Evolutionary conservation across 345 rosid species (phyloP), one percentile per base, ranked within the genome.

Genomic region (Kernera saxatilis): DNA sequence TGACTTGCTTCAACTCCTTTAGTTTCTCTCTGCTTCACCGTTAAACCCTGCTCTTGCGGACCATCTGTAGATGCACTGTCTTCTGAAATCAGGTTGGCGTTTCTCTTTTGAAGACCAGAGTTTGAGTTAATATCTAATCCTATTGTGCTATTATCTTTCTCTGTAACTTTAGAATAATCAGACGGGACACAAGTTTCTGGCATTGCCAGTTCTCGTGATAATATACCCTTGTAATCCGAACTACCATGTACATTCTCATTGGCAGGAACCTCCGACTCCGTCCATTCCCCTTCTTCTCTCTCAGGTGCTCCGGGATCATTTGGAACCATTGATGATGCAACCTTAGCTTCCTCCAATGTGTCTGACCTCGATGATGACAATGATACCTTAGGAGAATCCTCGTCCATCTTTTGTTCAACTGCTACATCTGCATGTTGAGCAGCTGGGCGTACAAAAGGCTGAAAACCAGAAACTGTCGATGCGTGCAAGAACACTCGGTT

Each of bases 261-360:
- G 48, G 58, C 44, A 50, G 63, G 69, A 50, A 80, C 86, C 80
- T 89, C 99, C 4, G 79, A 78, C 69, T 91, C 98, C 39, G 83
- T 87, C 96, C 87, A 91, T 78, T 95, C 99, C 67, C 99, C 98
- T 86, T 95, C 99, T 86, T 95, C 99, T 81, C 90, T 89, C 74
- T 92, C 99, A 29, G 77, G 44, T 10, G 69, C 77, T 49, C 67
- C 75, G 26, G 55, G 72, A 77, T 73, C 80, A 59, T 72, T 78
- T 26, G 75, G 71, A 79, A 73, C 77, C 19, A 52, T 11, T 3
- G 72, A 64, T 11, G 82, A 67, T 27, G 71, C 74, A 55, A 64
- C 77, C 48, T 79, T 84, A 29, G 70, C 57, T 49, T 68, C 78
- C 73, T 80, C 82, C 19, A 67, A 61, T 55, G 77, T 69, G 53